Evolutionary conservation across 495 filamentous ascomycete genomes (phyloP).

Genomic region (Pseudevernia furfuracea): DNA sequence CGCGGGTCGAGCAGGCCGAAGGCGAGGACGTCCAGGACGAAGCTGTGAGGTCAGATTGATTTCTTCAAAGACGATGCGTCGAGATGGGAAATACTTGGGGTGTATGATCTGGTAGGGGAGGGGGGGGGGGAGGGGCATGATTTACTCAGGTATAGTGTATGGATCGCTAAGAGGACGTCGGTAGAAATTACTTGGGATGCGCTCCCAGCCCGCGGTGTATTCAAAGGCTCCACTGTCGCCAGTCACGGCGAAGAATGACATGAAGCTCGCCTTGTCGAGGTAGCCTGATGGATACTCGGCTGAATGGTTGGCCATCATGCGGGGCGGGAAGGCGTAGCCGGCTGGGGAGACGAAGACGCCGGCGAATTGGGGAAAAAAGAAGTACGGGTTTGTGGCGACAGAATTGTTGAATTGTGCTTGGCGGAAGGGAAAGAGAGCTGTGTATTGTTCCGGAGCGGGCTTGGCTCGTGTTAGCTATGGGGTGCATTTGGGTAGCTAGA

Average conservation of each 20-base stretch:
- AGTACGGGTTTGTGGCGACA: constrained; percentile 44
- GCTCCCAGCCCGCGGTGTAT: constrained; percentile 43
- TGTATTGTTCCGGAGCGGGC: constrained; percentile 20
- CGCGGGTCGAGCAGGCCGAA: constrained; percentile 26
- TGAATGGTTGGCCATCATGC: constrained; percentile 44
- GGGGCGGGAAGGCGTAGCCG: constrained; percentile 39
- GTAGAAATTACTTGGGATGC: constrained; percentile 57
- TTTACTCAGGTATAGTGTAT: constrained; percentile 21
- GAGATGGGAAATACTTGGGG: background rate
- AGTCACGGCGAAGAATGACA: constrained; percentile 43
- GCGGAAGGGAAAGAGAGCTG: constrained; percentile 15
- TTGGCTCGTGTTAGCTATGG: constrained; percentile 2
- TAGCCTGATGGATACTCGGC: constrained; percentile 39
- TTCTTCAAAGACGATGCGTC: constrained; percentile 25
- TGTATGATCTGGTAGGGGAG: too few species aligned
- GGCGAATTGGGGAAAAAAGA: constrained; percentile 46
- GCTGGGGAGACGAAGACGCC: constrained; percentile 42
- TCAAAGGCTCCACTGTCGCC: constrained; percentile 35
- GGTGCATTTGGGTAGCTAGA: background rate
- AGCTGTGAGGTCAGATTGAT: constrained; percentile 35
- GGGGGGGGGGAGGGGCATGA: background rate
- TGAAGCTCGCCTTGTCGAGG: constrained; percentile 37
- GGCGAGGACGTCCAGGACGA: constrained; percentile 35
- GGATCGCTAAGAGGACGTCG: constrained; percentile 39
- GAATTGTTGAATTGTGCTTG: constrained; percentile 39